Evolutionary conservation across 2,329 filamentous ascomycete genomes (phyloP).

Genomic region (Aureobasidium sp.): DNA sequence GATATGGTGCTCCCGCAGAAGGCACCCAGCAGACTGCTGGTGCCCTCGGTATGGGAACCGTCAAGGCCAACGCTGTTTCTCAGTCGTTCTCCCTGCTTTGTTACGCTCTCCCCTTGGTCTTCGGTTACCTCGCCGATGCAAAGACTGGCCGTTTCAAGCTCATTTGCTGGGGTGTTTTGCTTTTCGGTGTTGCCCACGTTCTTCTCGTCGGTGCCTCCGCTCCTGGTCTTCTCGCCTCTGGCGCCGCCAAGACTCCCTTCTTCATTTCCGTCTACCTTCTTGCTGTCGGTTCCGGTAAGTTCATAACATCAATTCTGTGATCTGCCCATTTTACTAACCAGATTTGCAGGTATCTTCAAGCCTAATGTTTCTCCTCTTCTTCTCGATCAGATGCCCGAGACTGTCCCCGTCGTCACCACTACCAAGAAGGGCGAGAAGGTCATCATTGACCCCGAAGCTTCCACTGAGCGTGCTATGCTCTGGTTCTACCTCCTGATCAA

Average conservation of each 20-base stretch:
- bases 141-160: constrained; percentile 46
- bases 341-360: constrained; percentile 70
- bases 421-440: constrained; percentile 47
- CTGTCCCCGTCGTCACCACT: constrained; percentile 41
- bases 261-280: constrained; percentile 46
- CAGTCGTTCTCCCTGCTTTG: constrained; percentile 65
- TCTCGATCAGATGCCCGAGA: constrained; percentile 49
- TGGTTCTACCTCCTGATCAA: constrained; percentile 80
- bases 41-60: constrained; percentile 65
- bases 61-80: constrained; percentile 57
- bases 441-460: constrained; percentile 51
- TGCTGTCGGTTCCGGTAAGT: constrained; percentile 39
- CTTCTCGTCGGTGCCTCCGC: constrained; percentile 33
- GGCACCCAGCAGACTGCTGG: constrained; percentile 50
- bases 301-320: constrained; percentile 38
- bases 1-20: constrained; percentile 36
- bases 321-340: background rate
- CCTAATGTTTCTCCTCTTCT: constrained; percentile 69
- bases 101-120: constrained; percentile 62
- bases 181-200: constrained; percentile 43
- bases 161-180: constrained; percentile 42
- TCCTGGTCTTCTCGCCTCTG: constrained; percentile 34
- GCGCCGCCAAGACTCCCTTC: constrained; percentile 42
- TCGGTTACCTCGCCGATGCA: constrained; percentile 49
- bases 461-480: constrained; percentile 54